Percentiles rank a stretch among this genome's conserved stretches.
phyloP scores from a whole-genome alignment of 2,329 filamentous ascomycete genomes.

The Ceratocystiopsis minuta region DNA sequence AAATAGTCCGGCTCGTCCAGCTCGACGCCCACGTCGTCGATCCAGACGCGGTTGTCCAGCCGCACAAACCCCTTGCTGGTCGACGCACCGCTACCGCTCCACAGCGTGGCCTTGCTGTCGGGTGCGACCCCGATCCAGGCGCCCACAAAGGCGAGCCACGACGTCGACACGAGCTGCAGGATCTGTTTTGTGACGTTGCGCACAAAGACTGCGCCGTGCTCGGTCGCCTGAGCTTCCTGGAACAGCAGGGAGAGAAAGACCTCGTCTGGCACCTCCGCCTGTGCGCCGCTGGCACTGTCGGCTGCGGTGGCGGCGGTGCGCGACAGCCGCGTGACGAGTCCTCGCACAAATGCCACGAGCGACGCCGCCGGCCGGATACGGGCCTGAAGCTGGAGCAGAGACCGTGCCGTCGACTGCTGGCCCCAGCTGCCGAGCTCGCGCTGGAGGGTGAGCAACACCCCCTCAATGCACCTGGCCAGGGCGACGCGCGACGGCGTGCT shows the following conservation, averaged over 20 bases:
- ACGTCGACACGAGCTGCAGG: slow-evolving; percentile 22
- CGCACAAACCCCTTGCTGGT: slow-evolving; percentile 41
- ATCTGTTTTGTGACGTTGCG: slow-evolving; percentile 49
- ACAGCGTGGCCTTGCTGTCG: slow-evolving; percentile 24
- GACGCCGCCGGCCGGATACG: slow-evolving; percentile 27
- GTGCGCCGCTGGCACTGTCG: slow-evolving; percentile 5
- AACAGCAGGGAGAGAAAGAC: slow-evolving; percentile 44
- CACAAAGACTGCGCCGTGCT: slow-evolving; percentile 44
- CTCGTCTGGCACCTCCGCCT: slow-evolving; percentile 30
- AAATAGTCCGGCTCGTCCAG: slow-evolving; percentile 35
- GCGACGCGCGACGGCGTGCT: slow-evolving; percentile 31
- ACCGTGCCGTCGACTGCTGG: slow-evolving; percentile 19
- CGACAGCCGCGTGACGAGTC: slow-evolving; percentile 29
- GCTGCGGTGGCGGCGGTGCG: slow-evolving; percentile 4
- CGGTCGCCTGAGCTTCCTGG: slow-evolving; percentile 40
- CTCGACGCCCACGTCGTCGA: slow-evolving; percentile 26
- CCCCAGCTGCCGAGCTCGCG: slow-evolving; percentile 27
- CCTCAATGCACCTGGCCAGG: slow-evolving; percentile 30
- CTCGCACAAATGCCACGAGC: slow-evolving; percentile 33
- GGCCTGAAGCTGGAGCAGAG: slow-evolving; percentile 34
- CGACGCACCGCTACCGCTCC: slow-evolving; percentile 1
- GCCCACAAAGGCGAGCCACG: slow-evolving; percentile 28
- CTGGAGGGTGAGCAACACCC: slow-evolving; percentile 30
- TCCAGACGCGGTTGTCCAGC: slow-evolving; percentile 32
- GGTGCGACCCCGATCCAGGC: slow-evolving; percentile 57